Base-by-base conservation (phyloP, 1,284 basidiomycete genomes). In the Apiotrichum veenhuisii region DNA sequence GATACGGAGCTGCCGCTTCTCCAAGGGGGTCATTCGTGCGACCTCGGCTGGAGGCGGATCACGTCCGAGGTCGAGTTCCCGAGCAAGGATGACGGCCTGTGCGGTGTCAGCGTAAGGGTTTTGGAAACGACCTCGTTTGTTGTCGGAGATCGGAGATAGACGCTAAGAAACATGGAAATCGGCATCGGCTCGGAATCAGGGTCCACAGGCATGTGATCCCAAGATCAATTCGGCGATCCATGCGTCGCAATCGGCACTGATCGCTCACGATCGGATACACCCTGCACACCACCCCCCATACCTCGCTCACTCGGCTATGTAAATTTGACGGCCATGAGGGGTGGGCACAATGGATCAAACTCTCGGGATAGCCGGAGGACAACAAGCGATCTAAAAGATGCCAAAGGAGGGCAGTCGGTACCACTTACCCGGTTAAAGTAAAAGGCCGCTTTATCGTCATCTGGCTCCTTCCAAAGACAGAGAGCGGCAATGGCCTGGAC, bases 401-500 rank as follows among this genome's bases (percentile, higher is more conserved):
- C 30, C 30, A 5, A 30, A 30, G 5, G n/a, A n/a, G n/a, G n/a
- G 30, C 30, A 30, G 7, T 30, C 30, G 30, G 30, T 12, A 33
- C 17, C 8, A 60, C 66, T 26, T 40, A 70, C 69, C 34, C 70
- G 55, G 54, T 64, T 70, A 42, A 72, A 67, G 46, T 69, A 67
- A 51, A 64, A 70, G 18, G 66, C 62, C 3, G 70, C 65, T 54
- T 70, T 72, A 44, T 72, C 69, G 50, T 72, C 70, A 26, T 72
- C 69, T 5, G 70, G 67, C 52, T 72, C 70, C 48, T 72, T 72
- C 60, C 67, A 65, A 14, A 72, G 54, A 11, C 62, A 58, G 20
- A 72, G 50, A 3, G 69, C 54, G 5, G 61, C 57, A 44, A 70
- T 64, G 1, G 69, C 70, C 43, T 69, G 61, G 1, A 70, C 63